Percentiles rank a stretch among this genome's conserved stretches.
Evolutionary conservation across 2,329 filamentous ascomycete species (phyloP).

Genomic region (Aspergillus sp.): DNA sequence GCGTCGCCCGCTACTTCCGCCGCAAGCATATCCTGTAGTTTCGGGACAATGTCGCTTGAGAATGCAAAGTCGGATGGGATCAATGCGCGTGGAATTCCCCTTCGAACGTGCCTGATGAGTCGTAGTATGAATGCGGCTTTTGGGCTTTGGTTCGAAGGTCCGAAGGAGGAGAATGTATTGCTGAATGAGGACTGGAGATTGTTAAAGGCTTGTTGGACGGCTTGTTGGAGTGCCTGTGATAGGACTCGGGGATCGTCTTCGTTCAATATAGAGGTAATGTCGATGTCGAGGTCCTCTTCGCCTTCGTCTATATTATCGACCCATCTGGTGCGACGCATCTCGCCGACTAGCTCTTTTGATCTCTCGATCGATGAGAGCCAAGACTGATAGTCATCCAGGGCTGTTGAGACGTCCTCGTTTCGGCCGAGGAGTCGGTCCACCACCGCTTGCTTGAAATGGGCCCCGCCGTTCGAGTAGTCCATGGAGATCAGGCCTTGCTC

Average conservation of each 20-base stretch:
- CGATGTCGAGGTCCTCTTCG: conserved; percentile 28
- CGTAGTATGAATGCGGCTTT: conserved; percentile 57
- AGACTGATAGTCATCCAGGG: conserved; percentile 54
- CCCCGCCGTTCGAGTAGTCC: conserved; percentile 57
- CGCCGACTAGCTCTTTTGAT: conserved; percentile 22
- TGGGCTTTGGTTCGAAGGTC: conserved; percentile 40
- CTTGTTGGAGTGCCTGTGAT: conserved; percentile 48
- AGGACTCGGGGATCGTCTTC: conserved; percentile 61
- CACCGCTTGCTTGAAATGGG: conserved; percentile 59
- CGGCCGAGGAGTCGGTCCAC: conserved; percentile 62
- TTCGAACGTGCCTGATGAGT: conserved; percentile 63
- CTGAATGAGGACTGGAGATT: conserved; percentile 40
- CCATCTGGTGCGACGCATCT: conserved; percentile 27
- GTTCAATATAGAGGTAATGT: conserved; percentile 46
- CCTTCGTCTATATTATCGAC: conserved; percentile 31
- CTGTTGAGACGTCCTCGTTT: conserved; percentile 54
- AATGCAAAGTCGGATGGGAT: conserved; percentile 39
- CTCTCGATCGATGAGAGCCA: conserved; percentile 67
- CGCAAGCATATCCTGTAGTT: conserved; percentile 56
- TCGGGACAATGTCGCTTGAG: conserved; percentile 51
- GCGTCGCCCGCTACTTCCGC: conserved; percentile 38
- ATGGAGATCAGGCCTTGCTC: conserved; percentile 52
- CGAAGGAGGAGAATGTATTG: conserved; percentile 40
- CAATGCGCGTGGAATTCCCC: conserved; percentile 49
- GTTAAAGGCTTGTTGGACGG: conserved; percentile 49